Evolutionary conservation across 106 monocot species (phyloP).

Genomic region (Triglochin maritima): DNA sequence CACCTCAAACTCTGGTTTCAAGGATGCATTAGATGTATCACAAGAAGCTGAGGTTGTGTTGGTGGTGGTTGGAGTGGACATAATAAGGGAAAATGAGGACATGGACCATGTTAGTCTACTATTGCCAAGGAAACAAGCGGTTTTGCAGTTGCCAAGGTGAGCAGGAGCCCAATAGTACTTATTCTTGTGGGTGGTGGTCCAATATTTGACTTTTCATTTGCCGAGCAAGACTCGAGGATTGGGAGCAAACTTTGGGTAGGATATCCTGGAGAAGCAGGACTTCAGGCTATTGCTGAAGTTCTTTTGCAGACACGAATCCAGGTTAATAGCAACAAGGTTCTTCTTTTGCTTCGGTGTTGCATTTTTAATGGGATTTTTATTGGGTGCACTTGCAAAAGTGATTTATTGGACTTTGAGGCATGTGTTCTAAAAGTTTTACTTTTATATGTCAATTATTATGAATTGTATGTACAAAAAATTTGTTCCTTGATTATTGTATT

Average conservation of each 20-base stretch:
- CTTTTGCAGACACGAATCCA: slow-evolving; percentile 75
- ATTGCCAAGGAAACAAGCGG: slow-evolving; percentile 72
- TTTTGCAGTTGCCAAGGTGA: slow-evolving; percentile 22
- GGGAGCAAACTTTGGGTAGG: slow-evolving; percentile 81
- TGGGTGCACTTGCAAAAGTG: no score
- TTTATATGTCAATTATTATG: no score
- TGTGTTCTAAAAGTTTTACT: no score
- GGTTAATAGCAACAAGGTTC: slow-evolving; percentile 15
- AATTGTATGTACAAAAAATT: no score
- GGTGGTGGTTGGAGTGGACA: slow-evolving; percentile 62
- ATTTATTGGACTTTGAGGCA: no score
- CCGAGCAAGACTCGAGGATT: slow-evolving; percentile 34
- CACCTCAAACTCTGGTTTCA: slow-evolving; percentile 25
- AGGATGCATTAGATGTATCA: slow-evolving; percentile 43
- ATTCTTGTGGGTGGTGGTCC: slow-evolving; percentile 82
- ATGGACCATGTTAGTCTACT: slow-evolving; percentile 61
- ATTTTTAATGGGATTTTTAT: no score
- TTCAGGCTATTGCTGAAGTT: slow-evolving; percentile 55
- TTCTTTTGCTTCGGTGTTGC: not conserved
- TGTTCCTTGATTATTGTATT: no score
- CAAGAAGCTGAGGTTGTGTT: slow-evolving; percentile 40
- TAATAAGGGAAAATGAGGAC: slow-evolving; percentile 64
- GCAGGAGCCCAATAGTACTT: slow-evolving; percentile 50
- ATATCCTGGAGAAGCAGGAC: slow-evolving; percentile 84
- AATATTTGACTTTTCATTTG: slow-evolving; percentile 70